These are phyloP conservation scores for Saksenaea vasiformis DNA, from an alignment of 371 early-diverging fungal genomes.

Conservation along the genomic window DNA sequence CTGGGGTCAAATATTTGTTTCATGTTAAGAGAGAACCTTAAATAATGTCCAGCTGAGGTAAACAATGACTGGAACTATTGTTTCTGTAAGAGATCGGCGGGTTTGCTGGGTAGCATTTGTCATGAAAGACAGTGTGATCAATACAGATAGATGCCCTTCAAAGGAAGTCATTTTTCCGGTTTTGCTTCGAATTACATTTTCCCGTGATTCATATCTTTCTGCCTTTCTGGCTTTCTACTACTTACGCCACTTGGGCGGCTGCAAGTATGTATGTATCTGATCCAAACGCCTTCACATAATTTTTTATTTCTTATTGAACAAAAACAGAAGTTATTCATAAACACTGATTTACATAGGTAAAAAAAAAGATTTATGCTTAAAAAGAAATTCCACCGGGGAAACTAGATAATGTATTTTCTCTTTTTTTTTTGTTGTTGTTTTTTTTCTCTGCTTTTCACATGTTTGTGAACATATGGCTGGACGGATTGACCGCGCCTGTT, in stretches of 20 bases:
- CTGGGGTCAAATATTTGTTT: constrained; percentile 1
- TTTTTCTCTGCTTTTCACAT: not conserved
- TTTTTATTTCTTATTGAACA: not conserved
- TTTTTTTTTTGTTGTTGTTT: not conserved
- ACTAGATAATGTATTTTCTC: not conserved
- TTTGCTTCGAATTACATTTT: too few species aligned
- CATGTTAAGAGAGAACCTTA: not conserved
- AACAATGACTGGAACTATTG: not conserved
- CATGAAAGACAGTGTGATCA: too few species aligned
- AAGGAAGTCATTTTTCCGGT: too few species aligned
- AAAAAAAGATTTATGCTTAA: not conserved
- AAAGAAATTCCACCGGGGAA: constrained; percentile 2
- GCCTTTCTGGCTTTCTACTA: not conserved
- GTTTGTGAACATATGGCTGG: constrained; percentile 2
- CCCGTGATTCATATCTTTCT: not conserved
- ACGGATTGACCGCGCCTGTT: not conserved
- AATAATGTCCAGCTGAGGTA: not conserved
- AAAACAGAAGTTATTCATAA: not conserved
- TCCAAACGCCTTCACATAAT: constrained; percentile 2
- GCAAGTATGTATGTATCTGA: not conserved
- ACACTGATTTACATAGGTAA: constrained; percentile 2
- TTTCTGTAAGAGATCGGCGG: too few species aligned
- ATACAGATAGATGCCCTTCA: too few species aligned
- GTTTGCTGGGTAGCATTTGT: too few species aligned
- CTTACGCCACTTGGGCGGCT: not conserved